Base-by-base conservation (phyloP, 2,329 filamentous ascomycete species). In the Venturia carpophila region DNA sequence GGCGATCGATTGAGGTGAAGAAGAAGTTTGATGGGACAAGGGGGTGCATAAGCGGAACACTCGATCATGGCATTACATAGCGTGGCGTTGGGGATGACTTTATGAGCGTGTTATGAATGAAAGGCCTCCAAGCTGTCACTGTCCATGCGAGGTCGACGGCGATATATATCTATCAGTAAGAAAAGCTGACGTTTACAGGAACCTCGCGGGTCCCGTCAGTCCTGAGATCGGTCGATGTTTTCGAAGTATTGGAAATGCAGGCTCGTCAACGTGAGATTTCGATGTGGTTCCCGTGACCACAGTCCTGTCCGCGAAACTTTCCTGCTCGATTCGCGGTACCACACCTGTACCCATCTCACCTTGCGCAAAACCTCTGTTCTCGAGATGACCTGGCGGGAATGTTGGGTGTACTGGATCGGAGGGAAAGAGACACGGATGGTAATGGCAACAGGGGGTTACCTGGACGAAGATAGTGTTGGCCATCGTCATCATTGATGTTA, bases 11-110 rank as follows among this genome's bases (percentile, higher is more conserved):
- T 15, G 10, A 10, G 39, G 39, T 9, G 39, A 15, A 11, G 37
- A 11, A 39, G 39, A 11, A 15, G 39, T 41, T 41, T 10, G 15
- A 41, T 41, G 9, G 15, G 39, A 10, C 17, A 11, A 37, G 15
- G 30, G n/a, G 9, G 9, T 19, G 52, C 52, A 58, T 58, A 37
- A 24, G 37, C 13, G 52, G 52, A 17, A 11, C 10, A 58, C 30
- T 37, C n/a, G 52, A 37, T 34, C 52, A 34, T 34, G 52, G 52
- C 52, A 58, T 58, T 27, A 52, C 30, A 56, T 56, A 58, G 52
- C 52, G 52, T 58, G 52, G 52, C 52, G 52, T 58, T 58, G 52
- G 52, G 52, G 15, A 37, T 58, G 52, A 37, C 30, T 58, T 58
- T 37, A 58, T 37, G 52, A 58, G 30, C 30, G 30, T 34, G 30